Evolutionary conservation across 495 filamentous ascomycete genomes (phyloP).

Genomic region (Trichodelitschia bisporula): DNA sequence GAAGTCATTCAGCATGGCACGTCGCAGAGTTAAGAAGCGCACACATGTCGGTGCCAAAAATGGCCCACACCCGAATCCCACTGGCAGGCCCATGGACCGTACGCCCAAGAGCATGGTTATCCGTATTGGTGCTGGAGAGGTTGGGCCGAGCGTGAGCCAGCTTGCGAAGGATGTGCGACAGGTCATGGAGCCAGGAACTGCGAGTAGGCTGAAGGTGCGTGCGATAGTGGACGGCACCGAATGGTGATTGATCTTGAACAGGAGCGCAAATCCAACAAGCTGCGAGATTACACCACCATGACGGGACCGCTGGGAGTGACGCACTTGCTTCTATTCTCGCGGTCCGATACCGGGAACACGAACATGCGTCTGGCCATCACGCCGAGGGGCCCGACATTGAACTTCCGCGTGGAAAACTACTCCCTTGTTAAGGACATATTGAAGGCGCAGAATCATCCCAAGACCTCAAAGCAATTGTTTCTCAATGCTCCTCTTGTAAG

Average conservation of each 20-base stretch:
- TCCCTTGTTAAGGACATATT: constrained; percentile 76
- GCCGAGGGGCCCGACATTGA: constrained; percentile 73
- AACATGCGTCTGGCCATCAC: constrained; percentile 77
- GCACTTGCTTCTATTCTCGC: constrained; percentile 84
- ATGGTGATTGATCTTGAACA: constrained; percentile 13
- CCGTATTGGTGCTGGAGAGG: constrained; percentile 79
- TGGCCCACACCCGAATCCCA: constrained; percentile 21
- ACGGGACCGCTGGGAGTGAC: constrained; percentile 81
- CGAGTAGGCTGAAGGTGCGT: constrained; percentile 43
- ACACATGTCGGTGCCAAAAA: constrained; percentile 54
- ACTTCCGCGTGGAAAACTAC: constrained; percentile 93
- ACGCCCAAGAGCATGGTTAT: constrained; percentile 96
- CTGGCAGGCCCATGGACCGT: constrained; percentile 24
- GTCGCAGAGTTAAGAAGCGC: constrained; percentile 63
- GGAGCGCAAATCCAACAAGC: constrained; percentile 71
- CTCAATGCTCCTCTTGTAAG: constrained; percentile 50
- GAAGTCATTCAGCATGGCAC: too few species aligned
- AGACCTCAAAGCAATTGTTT: constrained; percentile 47
- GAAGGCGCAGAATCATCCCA: constrained; percentile 56
- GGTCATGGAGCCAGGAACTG: constrained; percentile 93
- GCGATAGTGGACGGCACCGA: neutral
- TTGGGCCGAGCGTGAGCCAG: constrained; percentile 76
- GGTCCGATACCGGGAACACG: constrained; percentile 70
- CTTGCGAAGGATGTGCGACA: constrained; percentile 72
- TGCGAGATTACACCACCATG: constrained; percentile 90